Evolutionary conservation across 2,329 filamentous ascomycete species (phyloP).

Genomic region (Penicillium sp.): DNA sequence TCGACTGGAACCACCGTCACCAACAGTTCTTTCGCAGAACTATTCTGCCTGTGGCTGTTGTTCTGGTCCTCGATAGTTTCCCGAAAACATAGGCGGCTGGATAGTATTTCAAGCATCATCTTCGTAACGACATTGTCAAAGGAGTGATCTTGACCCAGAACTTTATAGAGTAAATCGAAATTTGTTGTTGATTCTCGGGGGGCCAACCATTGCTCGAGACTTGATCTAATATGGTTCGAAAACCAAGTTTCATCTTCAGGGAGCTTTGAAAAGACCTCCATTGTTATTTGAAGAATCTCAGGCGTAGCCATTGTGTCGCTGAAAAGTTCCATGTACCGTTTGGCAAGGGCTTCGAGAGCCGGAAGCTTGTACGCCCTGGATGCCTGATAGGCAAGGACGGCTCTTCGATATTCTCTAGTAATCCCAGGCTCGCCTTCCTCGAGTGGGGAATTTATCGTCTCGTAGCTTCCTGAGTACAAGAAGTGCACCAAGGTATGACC

Average conservation of each 20-base stretch:
- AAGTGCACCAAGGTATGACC: constrained; percentile 1
- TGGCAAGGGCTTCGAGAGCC: constrained; percentile 13
- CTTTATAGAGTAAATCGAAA: constrained; percentile 5
- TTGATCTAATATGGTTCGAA: constrained; percentile 8
- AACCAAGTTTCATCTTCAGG: constrained; percentile 16
- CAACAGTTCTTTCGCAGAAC: too few relatives aligned
- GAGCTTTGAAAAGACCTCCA: constrained; percentile 12
- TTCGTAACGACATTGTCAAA: constrained; percentile 14
- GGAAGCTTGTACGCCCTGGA: constrained; percentile 17
- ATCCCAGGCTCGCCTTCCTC: constrained; percentile 5
- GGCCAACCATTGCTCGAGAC: constrained; percentile 2
- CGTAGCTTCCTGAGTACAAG: constrained; percentile 1
- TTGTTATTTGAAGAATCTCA: constrained; percentile 12
- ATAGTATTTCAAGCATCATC: constrained; percentile 11
- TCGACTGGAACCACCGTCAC: too few relatives aligned
- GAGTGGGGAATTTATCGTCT: constrained; percentile 5
- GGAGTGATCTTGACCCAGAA: constrained; percentile 12
- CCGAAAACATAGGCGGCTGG: constrained; percentile 4
- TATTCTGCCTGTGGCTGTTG: not conserved
- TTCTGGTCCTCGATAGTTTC: not conserved
- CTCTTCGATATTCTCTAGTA: constrained; percentile 21
- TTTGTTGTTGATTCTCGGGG: not conserved
- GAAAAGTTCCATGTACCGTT: constrained; percentile 20
- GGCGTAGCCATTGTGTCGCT: constrained; percentile 10
- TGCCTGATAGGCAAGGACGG: constrained; percentile 21